phyloP scores from a whole-genome alignment of 208 protist species.

The Trypanosoma rangeli region DNA sequence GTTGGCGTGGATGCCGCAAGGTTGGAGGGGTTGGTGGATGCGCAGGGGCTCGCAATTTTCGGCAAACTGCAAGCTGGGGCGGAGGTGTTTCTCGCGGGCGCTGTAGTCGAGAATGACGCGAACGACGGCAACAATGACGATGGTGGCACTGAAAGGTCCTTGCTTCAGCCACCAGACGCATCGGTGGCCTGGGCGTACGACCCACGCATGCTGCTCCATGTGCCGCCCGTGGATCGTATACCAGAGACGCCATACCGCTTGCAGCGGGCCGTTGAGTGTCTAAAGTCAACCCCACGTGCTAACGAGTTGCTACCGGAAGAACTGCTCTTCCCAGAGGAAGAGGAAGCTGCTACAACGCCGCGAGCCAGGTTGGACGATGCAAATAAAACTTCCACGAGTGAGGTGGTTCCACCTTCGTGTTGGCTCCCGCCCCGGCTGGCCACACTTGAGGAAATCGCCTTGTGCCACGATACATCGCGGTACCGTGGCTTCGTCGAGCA shows the following conservation, averaged over 20 bases:
- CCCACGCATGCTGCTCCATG: constrained; percentile 57
- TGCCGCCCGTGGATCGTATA: constrained; percentile 44
- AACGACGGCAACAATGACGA: background rate
- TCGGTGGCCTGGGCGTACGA: constrained; percentile 73
- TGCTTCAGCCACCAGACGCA: constrained; percentile 34
- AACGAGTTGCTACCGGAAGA: constrained; percentile 57
- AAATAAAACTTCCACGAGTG: background rate
- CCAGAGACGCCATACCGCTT: constrained; percentile 75
- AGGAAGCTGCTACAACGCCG: background rate
- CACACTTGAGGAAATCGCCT: constrained; percentile 55
- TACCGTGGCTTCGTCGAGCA: constrained; percentile 59
- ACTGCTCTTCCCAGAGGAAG: constrained; percentile 15
- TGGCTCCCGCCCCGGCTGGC: constrained; percentile 64
- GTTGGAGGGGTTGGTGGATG: constrained; percentile 42
- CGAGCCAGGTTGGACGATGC: background rate
- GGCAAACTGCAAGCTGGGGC: constrained; percentile 43
- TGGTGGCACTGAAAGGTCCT: background rate
- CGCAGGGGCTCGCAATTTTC: constrained; percentile 58
- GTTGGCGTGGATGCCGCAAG: constrained; percentile 35
- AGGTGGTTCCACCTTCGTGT: constrained; percentile 2
- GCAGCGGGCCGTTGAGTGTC: constrained; percentile 51
- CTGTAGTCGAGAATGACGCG: constrained; percentile 1
- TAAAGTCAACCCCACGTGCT: constrained; percentile 41
- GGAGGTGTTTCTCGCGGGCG: constrained; percentile 63
- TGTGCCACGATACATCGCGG: constrained; percentile 44